Evolutionary conservation across 441 rosid species (phyloP), one percentile per base, ranked within the genome.

Genomic region (Cnidoscolus chayamansa): DNA sequence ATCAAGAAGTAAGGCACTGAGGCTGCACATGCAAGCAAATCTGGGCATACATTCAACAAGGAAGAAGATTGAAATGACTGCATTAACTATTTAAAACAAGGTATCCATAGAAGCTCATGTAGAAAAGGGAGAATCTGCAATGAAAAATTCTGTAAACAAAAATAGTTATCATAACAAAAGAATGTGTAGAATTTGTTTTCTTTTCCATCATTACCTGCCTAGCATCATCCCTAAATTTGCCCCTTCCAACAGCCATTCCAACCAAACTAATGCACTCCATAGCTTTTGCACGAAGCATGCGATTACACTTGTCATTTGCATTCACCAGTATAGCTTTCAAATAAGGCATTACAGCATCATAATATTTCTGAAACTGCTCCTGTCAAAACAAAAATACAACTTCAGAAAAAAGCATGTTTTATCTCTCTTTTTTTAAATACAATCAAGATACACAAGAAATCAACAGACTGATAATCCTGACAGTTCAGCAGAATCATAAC

Each of bases 191-290:
- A 43, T 10, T 11, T 54, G n/a, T 10, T 65, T 55, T 63, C 40
- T 10, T 65, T 55, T 63, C 40, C 47, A 63, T 47, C 63, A 72
- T 37, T 81, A 93, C 98, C 98, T 91, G 96, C 76, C 87, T 88
- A 10, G 97, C 97, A 66, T 93, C 98, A 62, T 85, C 89, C 84
- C 83, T 89, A 77, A 90, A 91, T 80, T 88, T 93, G 76, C 91
- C 97, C 79, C 88, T 90, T 76, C 98, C 98, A 65, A 93, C 98
- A 70, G 97, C 98, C 98, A 93, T 91, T 73, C 97, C 97, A 78
- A 93, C 97, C 79, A 91, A 83, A 84, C 97, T 93, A 78, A 93
- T 91, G 86, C 98, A 93, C 80, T 93, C 98, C 93, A 93, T 90
- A 72, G 98, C 89, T 78, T 91, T 91, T 56, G 97, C 98, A 75